Conservation (phyloP, 2,329 filamentous ascomycete genomes). For the Pseudopyricularia javanii region DNA sequence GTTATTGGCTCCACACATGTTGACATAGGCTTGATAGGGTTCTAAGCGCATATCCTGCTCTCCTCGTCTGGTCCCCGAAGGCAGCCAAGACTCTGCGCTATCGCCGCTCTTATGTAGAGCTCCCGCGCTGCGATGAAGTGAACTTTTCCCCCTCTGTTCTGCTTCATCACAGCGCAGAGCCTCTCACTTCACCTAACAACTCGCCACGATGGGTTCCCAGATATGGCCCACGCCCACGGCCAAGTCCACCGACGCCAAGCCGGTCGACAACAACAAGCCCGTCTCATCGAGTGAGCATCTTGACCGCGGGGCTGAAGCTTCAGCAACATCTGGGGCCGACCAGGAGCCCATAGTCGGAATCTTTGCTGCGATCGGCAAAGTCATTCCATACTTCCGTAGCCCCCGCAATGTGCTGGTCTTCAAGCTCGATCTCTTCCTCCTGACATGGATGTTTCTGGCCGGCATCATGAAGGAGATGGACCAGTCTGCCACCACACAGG, state of each 20-base stretch:
- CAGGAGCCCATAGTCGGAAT: background rate
- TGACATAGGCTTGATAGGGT: too few relatives aligned
- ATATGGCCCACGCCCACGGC: background rate
- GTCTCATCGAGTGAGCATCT: background rate
- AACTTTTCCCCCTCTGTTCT: too few relatives aligned
- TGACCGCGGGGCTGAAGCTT: background rate
- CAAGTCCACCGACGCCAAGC: background rate
- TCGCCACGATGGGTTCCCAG: background rate
- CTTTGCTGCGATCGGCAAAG: slow-evolving; percentile 1
- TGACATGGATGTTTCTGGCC: slow-evolving; percentile 22
- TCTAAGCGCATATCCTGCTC: too few relatives aligned
- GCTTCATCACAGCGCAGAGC: too few relatives aligned
- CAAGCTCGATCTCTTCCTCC: slow-evolving; percentile 20
- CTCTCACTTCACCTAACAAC: too few relatives aligned
- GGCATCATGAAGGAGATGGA: slow-evolving; percentile 24
- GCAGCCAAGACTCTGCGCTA: too few relatives aligned
- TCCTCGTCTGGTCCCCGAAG: too few relatives aligned
- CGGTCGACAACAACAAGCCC: background rate
- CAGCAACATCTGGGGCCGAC: background rate
- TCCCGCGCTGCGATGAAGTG: too few relatives aligned
- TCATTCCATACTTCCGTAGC: slow-evolving; percentile 15
- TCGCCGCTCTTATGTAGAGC: too few relatives aligned
- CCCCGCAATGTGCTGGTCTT: slow-evolving; percentile 20
- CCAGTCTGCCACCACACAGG: slow-evolving; percentile 20
- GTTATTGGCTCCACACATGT: too few relatives aligned